Evolutionary conservation across 2,329 filamentous ascomycete species (phyloP), one percentile per base, ranked within the genome.

Genomic region (Keithomyces neogunnii): DNA sequence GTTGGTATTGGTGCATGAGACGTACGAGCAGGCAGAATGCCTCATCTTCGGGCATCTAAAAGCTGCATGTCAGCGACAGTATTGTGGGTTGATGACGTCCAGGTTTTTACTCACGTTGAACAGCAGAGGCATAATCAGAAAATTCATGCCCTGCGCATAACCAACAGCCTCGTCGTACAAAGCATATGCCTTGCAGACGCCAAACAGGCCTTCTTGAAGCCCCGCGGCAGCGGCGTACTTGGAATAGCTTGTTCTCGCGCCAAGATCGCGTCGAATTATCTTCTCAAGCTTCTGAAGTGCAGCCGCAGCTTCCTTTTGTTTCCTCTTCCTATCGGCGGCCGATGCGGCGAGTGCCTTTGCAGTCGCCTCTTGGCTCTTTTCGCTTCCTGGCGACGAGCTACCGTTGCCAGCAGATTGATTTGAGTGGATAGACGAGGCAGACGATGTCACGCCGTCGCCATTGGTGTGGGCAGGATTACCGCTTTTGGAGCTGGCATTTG

Each of bases 61-160:
- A 53, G 67, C 53, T 33, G 19, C 1, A n/a, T 8, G 30, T 50
- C 11, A 39, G 47, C 35, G n/a, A 50, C 13, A 29, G 3, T 31
- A 9, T 29, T 13, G 28, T 44, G 28, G 40, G 9, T 6, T 26
- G 4, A 19, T 28, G 29, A 11, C 13, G 5, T 8, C 11, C 26
- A 5, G 28, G 30, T 28, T 3, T 8, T 39, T 19, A 67, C 84
- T 75, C 71, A 88, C 85, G 66, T 96, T 97, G 72, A 99, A 96
- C 1, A 99, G 75, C 19, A 99, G 69, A 29, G 95, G 93, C 90
- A 97, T 97, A 47, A 90, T 88, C 53, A 99, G 82, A 63, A 99
- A 99, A 65, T 97, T 99, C 88, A 99, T 96, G 64, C 93, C 93
- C 68, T 99, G 93, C 0, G 95, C 92, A 67, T 99, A 99, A 33